Conservation (phyloP, 2,329 filamentous ascomycete genomes). For the Trichoderma breve region DNA sequence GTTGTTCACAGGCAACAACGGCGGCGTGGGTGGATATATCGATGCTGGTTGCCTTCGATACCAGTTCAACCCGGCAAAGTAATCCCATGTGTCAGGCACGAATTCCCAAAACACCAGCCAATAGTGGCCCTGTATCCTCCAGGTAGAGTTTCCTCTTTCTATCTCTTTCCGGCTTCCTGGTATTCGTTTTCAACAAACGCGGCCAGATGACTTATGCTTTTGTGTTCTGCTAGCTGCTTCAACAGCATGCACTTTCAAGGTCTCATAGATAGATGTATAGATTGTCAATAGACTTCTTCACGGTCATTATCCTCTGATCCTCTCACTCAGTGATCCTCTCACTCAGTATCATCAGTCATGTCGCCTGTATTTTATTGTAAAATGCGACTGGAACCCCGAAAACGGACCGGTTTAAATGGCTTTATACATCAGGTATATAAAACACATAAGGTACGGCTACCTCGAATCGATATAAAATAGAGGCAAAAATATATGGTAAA, state of each 20-base stretch:
- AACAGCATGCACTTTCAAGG: neutral
- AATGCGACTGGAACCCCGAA: neutral
- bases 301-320: neutral
- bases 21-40: neutral
- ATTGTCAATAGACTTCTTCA: neutral
- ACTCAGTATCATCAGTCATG: neutral
- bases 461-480: neutral
- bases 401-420: neutral
- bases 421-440: neutral
- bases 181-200: neutral
- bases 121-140: neutral
- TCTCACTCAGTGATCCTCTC: neutral
- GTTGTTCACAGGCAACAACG: neutral
- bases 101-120: neutral
- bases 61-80: neutral
- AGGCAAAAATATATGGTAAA: neutral
- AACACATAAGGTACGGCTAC: neutral
- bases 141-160: neutral
- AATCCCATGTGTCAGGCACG: neutral
- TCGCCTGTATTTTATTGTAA: neutral
- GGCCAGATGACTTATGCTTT: neutral
- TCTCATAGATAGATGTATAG: neutral
- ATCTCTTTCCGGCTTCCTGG: neutral
- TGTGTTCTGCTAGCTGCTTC: neutral
- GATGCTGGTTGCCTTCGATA: neutral